A percentile compares a stretch with the other conserved stretches of the same genome.
These are phyloP conservation scores for Linderina pennispora DNA, from an alignment of 192 early-diverging fungal species.

Conservation along the genomic window DNA sequence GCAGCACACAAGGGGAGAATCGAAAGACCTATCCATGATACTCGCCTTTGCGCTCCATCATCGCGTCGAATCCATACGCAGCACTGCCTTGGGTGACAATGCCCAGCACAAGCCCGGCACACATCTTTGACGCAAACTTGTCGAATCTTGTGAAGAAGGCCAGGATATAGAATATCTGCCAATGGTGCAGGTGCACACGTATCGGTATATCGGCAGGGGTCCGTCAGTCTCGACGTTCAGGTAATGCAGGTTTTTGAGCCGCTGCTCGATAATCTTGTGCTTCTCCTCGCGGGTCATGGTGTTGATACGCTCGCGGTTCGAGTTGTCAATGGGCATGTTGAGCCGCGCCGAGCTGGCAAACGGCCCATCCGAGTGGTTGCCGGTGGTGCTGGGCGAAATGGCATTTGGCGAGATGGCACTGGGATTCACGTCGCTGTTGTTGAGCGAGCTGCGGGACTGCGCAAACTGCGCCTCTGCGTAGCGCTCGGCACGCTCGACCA, in stretches of 20 bases:
- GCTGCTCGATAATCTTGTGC: slow-evolving; percentile 9
- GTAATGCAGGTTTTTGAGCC: slow-evolving; percentile 17
- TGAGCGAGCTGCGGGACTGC: background rate
- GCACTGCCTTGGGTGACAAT: slow-evolving; percentile 68
- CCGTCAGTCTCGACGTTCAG: slow-evolving; percentile 14
- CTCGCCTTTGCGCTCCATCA: slow-evolving; percentile 41
- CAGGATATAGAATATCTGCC: slow-evolving; percentile 77
- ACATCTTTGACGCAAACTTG: slow-evolving; percentile 59
- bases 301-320: slow-evolving; percentile 2
- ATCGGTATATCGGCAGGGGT: slow-evolving; percentile 16
- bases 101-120: slow-evolving; percentile 63
- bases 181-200: slow-evolving; percentile 70
- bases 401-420: background rate
- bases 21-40: too few species aligned
- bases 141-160: slow-evolving; percentile 77
- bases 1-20: too few species aligned
- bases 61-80: slow-evolving; percentile 53
- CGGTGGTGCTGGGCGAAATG: too few species aligned
- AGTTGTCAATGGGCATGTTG: slow-evolving; percentile 21
- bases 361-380: too few species aligned
- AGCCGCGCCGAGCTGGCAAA: slow-evolving; percentile 6
- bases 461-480: slow-evolving; percentile 1
- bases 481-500: slow-evolving; percentile 10
- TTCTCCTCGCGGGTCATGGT: slow-evolving; percentile 17
- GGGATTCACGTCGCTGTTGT: slow-evolving; percentile 1